Conservation (phyloP, 2,329 filamentous ascomycete species). For the Cercospora sp. region DNA sequence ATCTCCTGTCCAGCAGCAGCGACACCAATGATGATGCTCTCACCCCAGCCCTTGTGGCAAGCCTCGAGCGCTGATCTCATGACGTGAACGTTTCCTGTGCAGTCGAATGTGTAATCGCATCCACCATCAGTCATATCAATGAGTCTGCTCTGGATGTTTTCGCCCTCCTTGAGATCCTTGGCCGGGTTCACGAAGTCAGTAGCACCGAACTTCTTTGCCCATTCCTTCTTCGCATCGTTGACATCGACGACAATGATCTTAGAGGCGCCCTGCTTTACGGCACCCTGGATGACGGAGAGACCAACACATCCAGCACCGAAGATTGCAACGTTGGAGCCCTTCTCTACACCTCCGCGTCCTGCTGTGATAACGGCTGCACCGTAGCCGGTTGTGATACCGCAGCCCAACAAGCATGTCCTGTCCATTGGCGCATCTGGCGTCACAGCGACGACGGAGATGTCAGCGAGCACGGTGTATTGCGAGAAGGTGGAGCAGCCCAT, state of each 20-base stretch:
- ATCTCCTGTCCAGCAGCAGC: constrained; percentile 96
- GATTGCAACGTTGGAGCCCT: constrained; percentile 84
- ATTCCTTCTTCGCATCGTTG: constrained; percentile 87
- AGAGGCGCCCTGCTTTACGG: constrained; percentile 76
- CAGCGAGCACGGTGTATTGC: constrained; percentile 97
- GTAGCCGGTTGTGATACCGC: constrained; percentile 98
- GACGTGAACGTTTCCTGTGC: constrained; percentile 93
- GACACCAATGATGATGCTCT: constrained; percentile 97
- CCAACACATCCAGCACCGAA: constrained; percentile 97
- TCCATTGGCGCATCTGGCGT: constrained; percentile 91
- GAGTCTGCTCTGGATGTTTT: constrained; percentile 87
- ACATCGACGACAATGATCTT: constrained; percentile 78
- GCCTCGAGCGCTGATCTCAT: constrained; percentile 96
- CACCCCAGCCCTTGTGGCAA: constrained; percentile 98
- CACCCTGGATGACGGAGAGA: constrained; percentile 91
- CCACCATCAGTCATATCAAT: constrained; percentile 98
- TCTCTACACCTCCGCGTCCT: constrained; percentile 66
- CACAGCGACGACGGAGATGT: constrained; percentile 96
- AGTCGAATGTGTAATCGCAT: constrained; percentile 99
- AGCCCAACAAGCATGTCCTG: constrained; percentile 91
- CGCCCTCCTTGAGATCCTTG: constrained; percentile 59
- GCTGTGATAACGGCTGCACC: constrained; percentile 93
- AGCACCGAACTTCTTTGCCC: constrained; percentile 91
- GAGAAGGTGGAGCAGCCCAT: constrained; percentile 99
- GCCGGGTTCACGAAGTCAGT: constrained; percentile 96